Evolutionary conservation across 2,329 filamentous ascomycete species (phyloP).

Genomic region (Pseudopyricularia cyperi): DNA sequence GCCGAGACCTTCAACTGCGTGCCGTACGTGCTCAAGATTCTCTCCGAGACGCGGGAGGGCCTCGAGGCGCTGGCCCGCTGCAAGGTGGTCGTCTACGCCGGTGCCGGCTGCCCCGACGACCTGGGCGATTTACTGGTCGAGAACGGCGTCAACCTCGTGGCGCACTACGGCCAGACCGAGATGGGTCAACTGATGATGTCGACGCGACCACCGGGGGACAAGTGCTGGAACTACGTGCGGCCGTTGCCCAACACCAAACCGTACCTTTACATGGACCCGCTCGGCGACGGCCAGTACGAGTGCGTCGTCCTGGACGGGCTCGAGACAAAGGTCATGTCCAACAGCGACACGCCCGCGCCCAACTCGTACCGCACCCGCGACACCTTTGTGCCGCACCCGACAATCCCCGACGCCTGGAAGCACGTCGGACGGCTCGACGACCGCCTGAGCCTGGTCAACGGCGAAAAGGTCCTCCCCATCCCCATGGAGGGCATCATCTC

Average conservation of each 20-base stretch:
- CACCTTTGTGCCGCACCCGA: conserved; percentile 14
- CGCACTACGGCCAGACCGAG: conserved; percentile 48
- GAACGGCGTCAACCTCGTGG: conserved; percentile 39
- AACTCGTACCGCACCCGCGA: conserved; percentile 2
- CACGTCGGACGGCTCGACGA: conserved; percentile 22
- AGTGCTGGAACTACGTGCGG: conserved; percentile 48
- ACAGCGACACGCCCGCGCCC: conserved; percentile 3
- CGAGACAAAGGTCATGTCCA: conserved; percentile 17
- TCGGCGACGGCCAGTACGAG: conserved; percentile 22
- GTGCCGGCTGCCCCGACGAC: conserved; percentile 44
- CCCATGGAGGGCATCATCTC: conserved; percentile 39
- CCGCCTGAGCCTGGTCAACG: conserved; percentile 29
- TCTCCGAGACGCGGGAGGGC: conserved; percentile 44
- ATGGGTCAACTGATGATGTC: conserved; percentile 50
- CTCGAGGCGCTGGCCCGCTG: conserved; percentile 24
- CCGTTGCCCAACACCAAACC: conserved; percentile 26
- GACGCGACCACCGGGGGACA: conserved; percentile 35
- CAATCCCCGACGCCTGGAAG: conserved; percentile 20
- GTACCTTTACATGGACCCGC: conserved; percentile 16
- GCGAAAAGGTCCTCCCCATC: conserved; percentile 32
- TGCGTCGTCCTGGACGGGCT: conserved; percentile 23
- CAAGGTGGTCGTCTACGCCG: conserved; percentile 14
- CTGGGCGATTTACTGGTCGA: conserved; percentile 39
- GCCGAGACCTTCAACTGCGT: conserved; percentile 47
- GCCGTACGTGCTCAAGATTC: conserved; percentile 50